A percentile compares a stretch with the other conserved stretches of the same genome.
These are phyloP conservation scores for Mycena maculata DNA, from an alignment of 768 basidiomycete genomes.

Conservation along the genomic window DNA sequence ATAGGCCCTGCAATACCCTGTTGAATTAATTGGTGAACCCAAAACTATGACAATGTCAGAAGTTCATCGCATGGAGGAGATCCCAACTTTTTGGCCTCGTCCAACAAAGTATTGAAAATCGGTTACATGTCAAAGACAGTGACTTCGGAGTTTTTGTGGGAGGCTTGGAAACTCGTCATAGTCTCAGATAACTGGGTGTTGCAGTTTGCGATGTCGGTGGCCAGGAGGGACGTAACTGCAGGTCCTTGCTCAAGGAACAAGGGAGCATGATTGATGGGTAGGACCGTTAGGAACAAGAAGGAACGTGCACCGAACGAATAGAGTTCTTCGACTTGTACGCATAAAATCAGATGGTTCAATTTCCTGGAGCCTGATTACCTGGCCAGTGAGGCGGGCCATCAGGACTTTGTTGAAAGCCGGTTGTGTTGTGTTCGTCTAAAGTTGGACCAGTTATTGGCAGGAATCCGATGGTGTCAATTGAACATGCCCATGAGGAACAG, in stretches of 20 bases:
- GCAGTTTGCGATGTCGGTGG: conserved; percentile 56
- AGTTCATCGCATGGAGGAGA: neutral
- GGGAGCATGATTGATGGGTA: conserved; percentile 67
- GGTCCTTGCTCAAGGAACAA: conserved; percentile 55
- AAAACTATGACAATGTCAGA: conserved; percentile 40
- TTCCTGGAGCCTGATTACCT: conserved; percentile 35
- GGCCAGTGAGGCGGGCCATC: conserved; percentile 48
- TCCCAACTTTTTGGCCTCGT: conserved; percentile 53
- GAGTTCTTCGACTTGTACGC: conserved; percentile 57
- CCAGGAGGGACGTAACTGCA: conserved; percentile 50
- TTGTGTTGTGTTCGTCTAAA: conserved; percentile 52
- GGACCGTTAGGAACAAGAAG: conserved; percentile 73
- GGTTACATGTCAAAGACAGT: conserved; percentile 67
- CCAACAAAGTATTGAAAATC: conserved; percentile 68
- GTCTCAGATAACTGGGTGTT: conserved; percentile 58
- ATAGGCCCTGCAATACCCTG: conserved; percentile 70
- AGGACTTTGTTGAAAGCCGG: conserved; percentile 49
- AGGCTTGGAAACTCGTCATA: conserved; percentile 52
- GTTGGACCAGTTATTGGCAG: neutral
- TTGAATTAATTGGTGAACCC: conserved; percentile 70
- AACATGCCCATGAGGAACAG: conserved; percentile 58
- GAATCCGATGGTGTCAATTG: neutral
- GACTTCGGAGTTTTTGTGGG: conserved; percentile 56
- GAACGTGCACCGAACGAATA: conserved; percentile 64
- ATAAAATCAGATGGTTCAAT: conserved; percentile 21